Evolutionary conservation across 1,139 yeast species (phyloP), one percentile per base, ranked within the genome.

Genomic region (Kodamaea derodonti): DNA sequence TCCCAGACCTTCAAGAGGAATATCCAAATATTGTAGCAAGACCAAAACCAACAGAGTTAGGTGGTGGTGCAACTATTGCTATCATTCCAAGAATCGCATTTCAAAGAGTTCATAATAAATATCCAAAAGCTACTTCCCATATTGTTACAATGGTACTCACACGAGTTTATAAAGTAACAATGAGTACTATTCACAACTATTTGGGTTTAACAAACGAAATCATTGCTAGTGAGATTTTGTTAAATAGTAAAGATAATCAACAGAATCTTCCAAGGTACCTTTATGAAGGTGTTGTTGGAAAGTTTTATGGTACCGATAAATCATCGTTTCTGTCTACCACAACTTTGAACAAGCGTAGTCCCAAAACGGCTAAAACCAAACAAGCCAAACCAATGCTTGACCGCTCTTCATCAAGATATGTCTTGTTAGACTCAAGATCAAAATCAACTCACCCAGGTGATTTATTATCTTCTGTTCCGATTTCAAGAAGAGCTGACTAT

Each of bases 131-230:
- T 0, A 83, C 96, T 0, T 85, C 97, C 0, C 96, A 90, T 56
- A 90, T 92, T 30, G 94, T 92, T 7, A 95, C 95, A 45, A 88
- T 92, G 77, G 87, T 92, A 13, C 65, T 90, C 42, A 83, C 95
- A 1, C 74, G 95, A 42, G 69, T 92, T 38, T 87, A 87, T 54
- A 75, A 95, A 48, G 97, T 92, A 5, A 90, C 97, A 0, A 80
- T 90, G 60, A 92, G 84, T 52, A 85, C 97, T 0, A 85, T 94
- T 10, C 94, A 90, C 52, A 75, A 78, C 47, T 92, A 92, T 54
- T 65, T 92, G 34, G 96, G 95, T 0, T 62, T 92, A 23, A 87
- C 97, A 0, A 69, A 77, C 18, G 96, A 88, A 48, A 80, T 92
- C 26, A 74, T 86, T 46, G 80, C 82, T 37, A 81, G 90, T 13